Evolutionary conservation across 192 early-diverging fungal species (phyloP), one percentile per base, ranked within the genome.

Genomic region (Mortierella alpina): DNA sequence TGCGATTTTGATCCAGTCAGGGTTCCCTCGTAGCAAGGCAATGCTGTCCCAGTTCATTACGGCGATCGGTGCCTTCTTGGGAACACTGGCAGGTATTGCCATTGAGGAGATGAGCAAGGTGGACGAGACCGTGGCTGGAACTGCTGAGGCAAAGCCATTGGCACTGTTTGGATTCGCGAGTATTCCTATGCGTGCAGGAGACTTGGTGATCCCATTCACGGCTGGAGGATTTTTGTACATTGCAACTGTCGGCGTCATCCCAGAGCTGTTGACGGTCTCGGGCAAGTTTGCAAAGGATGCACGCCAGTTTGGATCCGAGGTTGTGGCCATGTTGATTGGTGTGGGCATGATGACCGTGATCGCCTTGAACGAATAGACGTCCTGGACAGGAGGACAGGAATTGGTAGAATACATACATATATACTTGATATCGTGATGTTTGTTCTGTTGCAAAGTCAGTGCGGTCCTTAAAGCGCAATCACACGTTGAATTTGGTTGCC

Each of bases 191-290:
- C 82, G 85, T n/a, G 87, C 85, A 83, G 88, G 91, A 61, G 90
- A 95, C 80, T 83, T 93, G 62, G 93, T 96, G 11, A 96, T 96
- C 78, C 95, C 95, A 6, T 94, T 96, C 58, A 94, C 95, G 11
- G 94, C 95, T 0, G 95, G 95, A 42, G 94, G 95, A 22, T 95
- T 96, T 67, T 83, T 96, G 48, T 96, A 96, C 56, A 92, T 96
- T 68, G 94, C 93, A 20, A 94, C 93, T 0, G 94, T 94, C 17
- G 92, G 93, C 45, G 93, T 96, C 4, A 88, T 96, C 50, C 94
- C 95, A 1, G 94, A 95, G 74, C 84, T 96, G 44, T 68, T 95
- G 66, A 85, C 91, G 63, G 88, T 91, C 14, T 84, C 89, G 40
- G 82, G 84, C 22, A 89, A 91, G 39, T 84, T 89, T 8, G 74